These are phyloP conservation scores for Hygrophila difformis DNA, from an alignment of 257 asterid genomes.

Conservation along the genomic window DNA sequence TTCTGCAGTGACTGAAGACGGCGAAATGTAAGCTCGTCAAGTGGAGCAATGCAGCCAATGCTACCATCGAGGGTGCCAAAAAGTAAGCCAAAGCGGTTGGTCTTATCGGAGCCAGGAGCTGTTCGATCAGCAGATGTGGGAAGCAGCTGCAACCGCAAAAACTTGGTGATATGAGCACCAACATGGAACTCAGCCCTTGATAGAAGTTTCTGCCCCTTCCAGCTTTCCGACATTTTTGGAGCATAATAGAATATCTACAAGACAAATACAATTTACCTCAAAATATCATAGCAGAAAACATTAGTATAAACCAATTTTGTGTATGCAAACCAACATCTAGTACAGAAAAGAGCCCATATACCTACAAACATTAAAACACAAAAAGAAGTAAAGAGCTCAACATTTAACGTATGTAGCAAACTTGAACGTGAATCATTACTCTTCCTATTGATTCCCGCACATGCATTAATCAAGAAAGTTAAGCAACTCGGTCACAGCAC, in stretches of 20 bases:
- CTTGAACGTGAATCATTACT: no score
- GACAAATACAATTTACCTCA: conserved; percentile 2
- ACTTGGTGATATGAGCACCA: conserved; percentile 86
- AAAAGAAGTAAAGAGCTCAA: neutral
- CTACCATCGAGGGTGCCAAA: conserved; percentile 93
- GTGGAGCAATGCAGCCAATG: conserved; percentile 93
- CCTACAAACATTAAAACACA: neutral
- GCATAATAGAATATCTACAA: conserved; percentile 84
- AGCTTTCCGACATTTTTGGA: conserved; percentile 86
- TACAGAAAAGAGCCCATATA: neutral
- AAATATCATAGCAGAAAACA: conserved; percentile 8
- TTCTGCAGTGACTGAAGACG: conserved; percentile 93
- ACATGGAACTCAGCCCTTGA: conserved; percentile 95
- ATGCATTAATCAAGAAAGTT: no score
- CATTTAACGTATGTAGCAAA: neutral
- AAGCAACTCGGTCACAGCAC: no score
- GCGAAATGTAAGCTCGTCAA: conserved; percentile 90
- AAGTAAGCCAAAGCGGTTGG: conserved; percentile 81
- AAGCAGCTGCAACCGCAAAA: conserved; percentile 80
- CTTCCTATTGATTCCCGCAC: no score
- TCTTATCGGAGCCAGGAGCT: conserved; percentile 72
- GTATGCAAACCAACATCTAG: neutral
- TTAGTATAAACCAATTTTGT: neutral
- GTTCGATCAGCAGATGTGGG: conserved; percentile 65
- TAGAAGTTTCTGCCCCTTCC: conserved; percentile 97